Conservation (phyloP, 164 flowering plant genomes). For the Berberis thunbergii region DNA sequence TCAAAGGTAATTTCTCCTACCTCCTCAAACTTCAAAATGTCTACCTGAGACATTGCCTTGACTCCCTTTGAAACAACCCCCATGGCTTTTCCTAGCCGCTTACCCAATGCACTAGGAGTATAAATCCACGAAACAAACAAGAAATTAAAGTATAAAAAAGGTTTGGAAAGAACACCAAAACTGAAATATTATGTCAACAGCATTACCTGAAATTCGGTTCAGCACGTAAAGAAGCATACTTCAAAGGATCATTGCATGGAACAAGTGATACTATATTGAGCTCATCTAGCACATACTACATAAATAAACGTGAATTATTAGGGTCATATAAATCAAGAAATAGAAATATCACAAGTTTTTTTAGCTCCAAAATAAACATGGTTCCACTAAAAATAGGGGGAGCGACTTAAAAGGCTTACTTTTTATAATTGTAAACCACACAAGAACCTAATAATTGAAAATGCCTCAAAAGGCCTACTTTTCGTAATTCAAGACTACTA, state of each 20-base stretch:
- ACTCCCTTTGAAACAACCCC: slow-evolving; percentile 76
- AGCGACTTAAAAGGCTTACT: too few species aligned
- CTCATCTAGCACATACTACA: slow-evolving; percentile 85
- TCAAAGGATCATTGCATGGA: slow-evolving; percentile 73
- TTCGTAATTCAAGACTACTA: too few species aligned
- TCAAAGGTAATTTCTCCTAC: slow-evolving; percentile 65
- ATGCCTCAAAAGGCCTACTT: too few species aligned
- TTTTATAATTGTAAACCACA: too few species aligned
- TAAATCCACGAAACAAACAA: slow-evolving; percentile 2
- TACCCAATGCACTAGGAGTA: slow-evolving; percentile 56
- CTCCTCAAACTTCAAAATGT: slow-evolving; percentile 66
- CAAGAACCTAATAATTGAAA: too few species aligned
- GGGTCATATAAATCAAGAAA: too few species aligned
- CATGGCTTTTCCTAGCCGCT: slow-evolving; percentile 88
- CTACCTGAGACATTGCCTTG: slow-evolving; percentile 81
- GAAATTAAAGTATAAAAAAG: not conserved
- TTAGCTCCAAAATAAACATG: too few species aligned
- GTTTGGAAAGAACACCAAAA: not conserved
- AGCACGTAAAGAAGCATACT: slow-evolving; percentile 84
- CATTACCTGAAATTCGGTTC: slow-evolving; percentile 91
- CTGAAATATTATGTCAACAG: not conserved
- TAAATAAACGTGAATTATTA: not conserved
- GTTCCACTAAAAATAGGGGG: too few species aligned
- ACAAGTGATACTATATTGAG: slow-evolving; percentile 65
- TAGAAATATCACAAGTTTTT: too few species aligned